Percentiles rank a stretch among this genome's conserved stretches.
Evolutionary conservation across 1,284 basidiomycete species (phyloP).

Genomic region (Porphyrellus sp.): DNA sequence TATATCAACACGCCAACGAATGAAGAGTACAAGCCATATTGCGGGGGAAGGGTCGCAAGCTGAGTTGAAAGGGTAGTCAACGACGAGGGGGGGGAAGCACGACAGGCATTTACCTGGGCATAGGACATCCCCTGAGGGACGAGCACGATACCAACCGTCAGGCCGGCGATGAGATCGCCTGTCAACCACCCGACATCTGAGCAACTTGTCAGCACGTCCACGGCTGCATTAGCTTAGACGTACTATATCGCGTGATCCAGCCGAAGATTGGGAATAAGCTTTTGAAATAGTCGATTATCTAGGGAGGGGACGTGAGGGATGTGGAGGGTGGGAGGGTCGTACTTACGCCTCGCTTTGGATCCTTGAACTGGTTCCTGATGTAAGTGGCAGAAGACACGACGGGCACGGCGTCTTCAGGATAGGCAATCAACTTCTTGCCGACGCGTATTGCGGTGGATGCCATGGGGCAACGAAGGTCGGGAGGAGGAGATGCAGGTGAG

Average conservation of each 20-base stretch:
- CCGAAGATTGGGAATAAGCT: slow-evolving; percentile 79
- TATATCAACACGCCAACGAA: slow-evolving; percentile 87
- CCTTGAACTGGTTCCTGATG: slow-evolving; percentile 37
- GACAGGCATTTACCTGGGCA: slow-evolving; percentile 48
- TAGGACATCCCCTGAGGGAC: slow-evolving; percentile 90
- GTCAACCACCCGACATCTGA: slow-evolving; percentile 68
- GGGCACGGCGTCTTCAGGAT: slow-evolving; percentile 58
- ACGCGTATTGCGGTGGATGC: slow-evolving; percentile 45
- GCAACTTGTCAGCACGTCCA: not conserved
- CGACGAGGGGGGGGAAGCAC: not conserved
- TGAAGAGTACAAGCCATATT: slow-evolving; percentile 95
- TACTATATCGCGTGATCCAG: slow-evolving; percentile 86
- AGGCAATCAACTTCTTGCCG: slow-evolving; percentile 57
- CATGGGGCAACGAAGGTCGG: slow-evolving; percentile 35
- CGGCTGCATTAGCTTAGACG: slow-evolving; percentile 22
- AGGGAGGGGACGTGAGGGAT: slow-evolving; percentile 4
- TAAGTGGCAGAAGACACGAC: slow-evolving; percentile 57
- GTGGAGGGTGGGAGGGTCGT: slow-evolving; percentile 4
- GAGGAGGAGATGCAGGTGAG: not conserved
- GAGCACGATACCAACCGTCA: slow-evolving; percentile 89
- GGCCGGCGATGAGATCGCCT: slow-evolving; percentile 83
- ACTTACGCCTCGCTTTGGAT: slow-evolving; percentile 49
- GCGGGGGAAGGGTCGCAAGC: slow-evolving; percentile 80
- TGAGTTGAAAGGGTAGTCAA: slow-evolving; percentile 32
- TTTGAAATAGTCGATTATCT: slow-evolving; percentile 56